Evolutionary conservation across 768 basidiomycete species (phyloP).

Genomic region (Roridomyces roridus): DNA sequence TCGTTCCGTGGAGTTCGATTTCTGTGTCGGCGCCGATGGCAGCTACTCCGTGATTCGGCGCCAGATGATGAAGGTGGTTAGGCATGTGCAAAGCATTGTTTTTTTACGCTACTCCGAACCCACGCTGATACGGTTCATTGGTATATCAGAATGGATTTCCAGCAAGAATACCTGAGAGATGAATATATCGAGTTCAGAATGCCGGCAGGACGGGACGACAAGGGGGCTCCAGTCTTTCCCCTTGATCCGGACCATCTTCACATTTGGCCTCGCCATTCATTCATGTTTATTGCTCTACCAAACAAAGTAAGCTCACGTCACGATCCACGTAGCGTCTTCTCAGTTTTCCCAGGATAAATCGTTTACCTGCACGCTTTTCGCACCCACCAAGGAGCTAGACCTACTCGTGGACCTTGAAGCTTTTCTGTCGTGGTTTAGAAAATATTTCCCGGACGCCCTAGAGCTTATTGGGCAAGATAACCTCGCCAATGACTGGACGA

Average conservation of each 20-base stretch:
- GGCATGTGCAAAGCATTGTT: slow-evolving; percentile 62
- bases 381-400: slow-evolving; percentile 80
- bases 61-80: slow-evolving; percentile 94
- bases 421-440: slow-evolving; percentile 77
- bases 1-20: slow-evolving; percentile 63
- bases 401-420: slow-evolving; percentile 62
- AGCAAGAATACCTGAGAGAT: slow-evolving; percentile 93
- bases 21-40: slow-evolving; percentile 93
- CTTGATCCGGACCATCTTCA: slow-evolving; percentile 97
- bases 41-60: slow-evolving; percentile 90
- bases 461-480: slow-evolving; percentile 81
- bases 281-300: slow-evolving; percentile 98
- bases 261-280: slow-evolving; percentile 98
- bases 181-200: slow-evolving; percentile 97
- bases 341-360: slow-evolving; percentile 78
- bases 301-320: slow-evolving; percentile 76
- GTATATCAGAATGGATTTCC: slow-evolving; percentile 83
- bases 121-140: slow-evolving; percentile 21
- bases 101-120: slow-evolving; percentile 25
- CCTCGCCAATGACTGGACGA: slow-evolving; percentile 77
- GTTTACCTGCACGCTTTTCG: slow-evolving; percentile 97
- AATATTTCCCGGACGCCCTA: slow-evolving; percentile 89
- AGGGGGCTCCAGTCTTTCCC: slow-evolving; percentile 72
- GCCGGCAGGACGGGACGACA: slow-evolving; percentile 72
- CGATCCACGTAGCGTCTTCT: slow-evolving; percentile 28